Base-by-base conservation (phyloP, 768 basidiomycete species). In the Austroboletus festivus region DNA sequence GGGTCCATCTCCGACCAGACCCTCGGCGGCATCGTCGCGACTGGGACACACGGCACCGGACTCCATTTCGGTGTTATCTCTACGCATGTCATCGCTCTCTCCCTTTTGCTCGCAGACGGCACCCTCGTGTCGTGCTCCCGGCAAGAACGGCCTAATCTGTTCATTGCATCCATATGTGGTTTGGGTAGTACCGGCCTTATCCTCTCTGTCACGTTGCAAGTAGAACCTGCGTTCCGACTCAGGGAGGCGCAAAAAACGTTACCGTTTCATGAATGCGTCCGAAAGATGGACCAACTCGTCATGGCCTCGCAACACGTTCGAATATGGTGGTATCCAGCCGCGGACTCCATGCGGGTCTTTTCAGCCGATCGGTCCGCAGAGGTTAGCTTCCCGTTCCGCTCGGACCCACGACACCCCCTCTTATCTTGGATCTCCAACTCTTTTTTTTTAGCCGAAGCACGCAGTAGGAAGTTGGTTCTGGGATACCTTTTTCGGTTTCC, bases 1-100 rank as follows among this genome's bases (percentile, higher is more conserved):
- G 96, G 96, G 30, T 94, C 93, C 23, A 97, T 99, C 60, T 95
- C 93, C 30, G 93, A 96, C 65, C 95, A 97, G 67, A 91, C 93
- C 3, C 77, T 99, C 54, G 94, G 82, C 22, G 96, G 96, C 38
- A 81, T 93, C 58, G 76, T 98, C 60, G 85, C 92, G 13, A 99
- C 96, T 52, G 92, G 92, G 8, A 94, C 94, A 0, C 96, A 99
- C 73, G 96, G 94, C 44, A 85, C 90, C 12, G 95, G 96, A 35
- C 74, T 87, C 50, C 62, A 70, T 38, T 94, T 79, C 70, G 81
- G 82, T 46, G 88, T 91, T 53, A 80, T 97, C 54, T 91, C 92
- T 11, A 85, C 84, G 18, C 80, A 86, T 55, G 91, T 93, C 46
- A 74, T 80, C 57, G 81, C 86, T 4, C 70, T 97, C 53, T 80